Conservation (phyloP, 2,329 filamentous ascomycete species). For the Grosmannia clavigera region DNA sequence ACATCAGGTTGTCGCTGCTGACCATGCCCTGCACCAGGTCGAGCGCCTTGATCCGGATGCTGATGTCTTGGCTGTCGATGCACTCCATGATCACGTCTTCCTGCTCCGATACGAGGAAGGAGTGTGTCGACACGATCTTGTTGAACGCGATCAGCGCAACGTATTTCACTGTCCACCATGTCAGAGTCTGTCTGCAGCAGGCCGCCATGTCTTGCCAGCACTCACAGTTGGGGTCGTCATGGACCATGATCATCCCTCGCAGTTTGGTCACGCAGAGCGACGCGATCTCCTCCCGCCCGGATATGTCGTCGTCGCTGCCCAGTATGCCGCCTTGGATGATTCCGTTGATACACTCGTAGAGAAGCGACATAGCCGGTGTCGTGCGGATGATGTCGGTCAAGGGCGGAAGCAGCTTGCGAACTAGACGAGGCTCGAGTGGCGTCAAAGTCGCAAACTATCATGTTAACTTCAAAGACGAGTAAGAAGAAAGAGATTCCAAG, state of each 20-base stretch:
- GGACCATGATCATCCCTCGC: conserved; percentile 83
- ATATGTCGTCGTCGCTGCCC: conserved; percentile 59
- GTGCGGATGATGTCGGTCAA: conserved; percentile 88
- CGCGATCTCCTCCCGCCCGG: conserved; percentile 83
- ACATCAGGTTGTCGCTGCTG: conserved; percentile 69
- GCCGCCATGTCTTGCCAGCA: not conserved
- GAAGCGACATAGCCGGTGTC: conserved; percentile 91
- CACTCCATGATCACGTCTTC: conserved; percentile 95
- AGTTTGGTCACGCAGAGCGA: conserved; percentile 85
- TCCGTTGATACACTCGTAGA: conserved; percentile 97
- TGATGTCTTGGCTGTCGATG: conserved; percentile 90
- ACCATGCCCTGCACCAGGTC: conserved; percentile 93
- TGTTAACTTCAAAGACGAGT: not conserved
- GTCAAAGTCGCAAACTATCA: conserved; percentile 82
- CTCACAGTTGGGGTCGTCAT: conserved; percentile 86
- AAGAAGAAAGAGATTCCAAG: not conserved
- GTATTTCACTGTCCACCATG: conserved; percentile 65
- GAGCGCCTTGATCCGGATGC: conserved; percentile 83
- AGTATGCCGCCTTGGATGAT: conserved; percentile 95
- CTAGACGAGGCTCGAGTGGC: conserved; percentile 78
- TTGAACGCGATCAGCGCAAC: conserved; percentile 92
- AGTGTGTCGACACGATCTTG: conserved; percentile 81
- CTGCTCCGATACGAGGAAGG: conserved; percentile 77
- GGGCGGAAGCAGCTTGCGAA: conserved; percentile 82
- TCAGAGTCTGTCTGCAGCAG: not conserved